Conservation (phyloP, 768 basidiomycete genomes). For the Suillus plorans region DNA sequence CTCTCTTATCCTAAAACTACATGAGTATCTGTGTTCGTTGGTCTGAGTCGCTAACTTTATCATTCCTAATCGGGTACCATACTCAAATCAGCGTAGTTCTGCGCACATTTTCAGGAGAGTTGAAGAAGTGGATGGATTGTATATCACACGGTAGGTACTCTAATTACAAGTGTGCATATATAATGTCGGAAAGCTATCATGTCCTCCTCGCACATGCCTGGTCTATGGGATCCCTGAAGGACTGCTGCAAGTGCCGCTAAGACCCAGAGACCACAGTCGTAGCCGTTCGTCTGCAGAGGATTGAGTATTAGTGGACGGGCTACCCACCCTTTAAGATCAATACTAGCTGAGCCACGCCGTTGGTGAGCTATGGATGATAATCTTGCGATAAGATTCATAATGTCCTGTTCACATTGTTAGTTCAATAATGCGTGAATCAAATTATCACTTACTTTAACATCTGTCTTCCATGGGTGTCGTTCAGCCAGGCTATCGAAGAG, state of each 20-base stretch:
- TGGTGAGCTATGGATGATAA: not conserved
- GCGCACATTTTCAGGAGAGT: too few species aligned
- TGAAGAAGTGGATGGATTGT: not conserved
- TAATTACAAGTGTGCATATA: not conserved
- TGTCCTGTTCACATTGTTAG: not conserved
- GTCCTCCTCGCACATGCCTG: too few species aligned
- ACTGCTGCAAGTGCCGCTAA: constrained; percentile 20
- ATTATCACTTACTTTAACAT: not conserved
- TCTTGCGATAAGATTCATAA: not conserved
- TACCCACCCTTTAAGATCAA: constrained; percentile 1
- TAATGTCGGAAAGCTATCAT: constrained; percentile 8
- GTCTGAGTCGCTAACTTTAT: too few species aligned
- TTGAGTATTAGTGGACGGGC: not conserved
- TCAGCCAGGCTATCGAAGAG: constrained; percentile 8
- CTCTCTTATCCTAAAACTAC: too few species aligned
- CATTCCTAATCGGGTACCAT: too few species aligned
- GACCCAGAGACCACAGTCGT: constrained; percentile 28
- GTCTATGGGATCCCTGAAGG: constrained; percentile 12
- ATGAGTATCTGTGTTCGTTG: too few species aligned
- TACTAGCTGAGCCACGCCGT: not conserved
- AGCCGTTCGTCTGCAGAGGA: constrained; percentile 15
- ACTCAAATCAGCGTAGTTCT: too few species aligned
- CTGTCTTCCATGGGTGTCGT: not conserved
- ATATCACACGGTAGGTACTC: not conserved
- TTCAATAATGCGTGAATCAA: too few species aligned